Percentiles rank a stretch among this genome's conserved stretches.
Evolutionary conservation across 495 filamentous ascomycete genomes (phyloP).

Genomic region (Aspergillus ellipticus): DNA sequence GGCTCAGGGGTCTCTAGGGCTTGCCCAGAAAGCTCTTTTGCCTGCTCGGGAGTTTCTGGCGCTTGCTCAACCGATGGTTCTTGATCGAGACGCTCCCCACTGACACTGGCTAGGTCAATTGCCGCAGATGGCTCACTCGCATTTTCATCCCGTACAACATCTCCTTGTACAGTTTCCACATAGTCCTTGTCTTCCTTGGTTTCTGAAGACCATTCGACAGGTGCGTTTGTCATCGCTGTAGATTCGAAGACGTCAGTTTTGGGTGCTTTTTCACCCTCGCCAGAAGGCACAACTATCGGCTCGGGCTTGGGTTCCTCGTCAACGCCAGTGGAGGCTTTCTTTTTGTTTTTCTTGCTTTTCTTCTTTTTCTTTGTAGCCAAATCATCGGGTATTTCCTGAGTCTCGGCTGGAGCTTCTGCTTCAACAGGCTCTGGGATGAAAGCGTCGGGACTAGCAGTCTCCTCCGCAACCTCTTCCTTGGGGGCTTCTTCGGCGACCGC

Average conservation of each 20-base stretch:
- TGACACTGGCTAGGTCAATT: neutral
- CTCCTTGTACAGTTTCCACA: neutral
- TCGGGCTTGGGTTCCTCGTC: neutral
- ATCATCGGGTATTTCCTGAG: neutral
- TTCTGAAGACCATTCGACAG: neutral
- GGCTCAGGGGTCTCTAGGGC: neutral
- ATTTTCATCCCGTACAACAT: neutral
- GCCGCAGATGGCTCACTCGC: neutral
- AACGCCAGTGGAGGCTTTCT: neutral
- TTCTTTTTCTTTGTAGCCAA: conserved; percentile 31
- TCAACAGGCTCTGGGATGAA: neutral
- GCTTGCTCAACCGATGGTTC: too few relatives aligned
- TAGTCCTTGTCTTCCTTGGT: neutral
- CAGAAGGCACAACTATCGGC: neutral
- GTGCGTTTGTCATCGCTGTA: neutral
- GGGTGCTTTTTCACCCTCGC: neutral
- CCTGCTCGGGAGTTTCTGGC: too few relatives aligned
- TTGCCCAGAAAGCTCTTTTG: too few relatives aligned
- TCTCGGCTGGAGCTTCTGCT: neutral
- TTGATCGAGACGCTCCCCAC: neutral
- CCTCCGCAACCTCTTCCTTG: neutral
- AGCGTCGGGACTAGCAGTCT: neutral
- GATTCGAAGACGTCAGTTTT: neutral
- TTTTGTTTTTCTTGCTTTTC: conserved; percentile 15
- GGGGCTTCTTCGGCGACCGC: neutral